Evolutionary conservation across 192 early-diverging fungal genomes (phyloP).

Genomic region (Kappamyces sp.): DNA sequence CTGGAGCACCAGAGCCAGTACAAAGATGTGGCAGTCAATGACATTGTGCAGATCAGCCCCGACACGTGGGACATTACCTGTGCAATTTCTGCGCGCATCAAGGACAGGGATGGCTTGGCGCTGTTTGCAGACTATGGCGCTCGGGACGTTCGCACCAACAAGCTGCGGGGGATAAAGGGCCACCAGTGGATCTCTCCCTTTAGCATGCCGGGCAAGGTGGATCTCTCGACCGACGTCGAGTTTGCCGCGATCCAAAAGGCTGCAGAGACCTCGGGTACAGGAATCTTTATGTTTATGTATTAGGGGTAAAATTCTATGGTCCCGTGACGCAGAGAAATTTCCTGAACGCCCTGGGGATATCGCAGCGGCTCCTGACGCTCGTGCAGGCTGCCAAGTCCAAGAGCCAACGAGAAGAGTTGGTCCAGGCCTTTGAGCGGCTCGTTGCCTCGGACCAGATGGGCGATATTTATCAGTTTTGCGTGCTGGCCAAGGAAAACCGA

Average conservation of each 20-base stretch:
- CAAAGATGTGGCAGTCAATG: constrained; percentile 59
- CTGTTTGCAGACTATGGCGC: constrained; percentile 88
- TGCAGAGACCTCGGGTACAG: constrained; percentile 30
- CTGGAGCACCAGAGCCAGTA: constrained; percentile 23
- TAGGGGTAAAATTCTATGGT: constrained; percentile 41
- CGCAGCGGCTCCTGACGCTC: constrained; percentile 53
- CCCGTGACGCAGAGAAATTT: constrained; percentile 67
- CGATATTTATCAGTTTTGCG: constrained; percentile 57
- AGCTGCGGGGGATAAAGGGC: constrained; percentile 74
- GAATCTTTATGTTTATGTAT: constrained; percentile 22
- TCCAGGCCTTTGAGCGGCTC: constrained; percentile 60
- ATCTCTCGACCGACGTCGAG: constrained; percentile 91
- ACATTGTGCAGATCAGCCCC: constrained; percentile 77
- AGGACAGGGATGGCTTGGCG: constrained; percentile 60
- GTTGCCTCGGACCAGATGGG: constrained; percentile 71
- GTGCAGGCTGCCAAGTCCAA: neutral
- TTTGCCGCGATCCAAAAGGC: constrained; percentile 69
- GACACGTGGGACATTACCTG: constrained; percentile 63
- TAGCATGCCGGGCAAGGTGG: constrained; percentile 72
- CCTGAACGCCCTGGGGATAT: constrained; percentile 73
- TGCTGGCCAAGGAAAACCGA: neutral
- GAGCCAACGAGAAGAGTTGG: constrained; percentile 47
- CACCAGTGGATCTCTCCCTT: constrained; percentile 78
- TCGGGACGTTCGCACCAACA: constrained; percentile 67
- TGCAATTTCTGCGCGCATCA: constrained; percentile 65